Conservation (phyloP, 495 filamentous ascomycete genomes). For the Talaromyces nanjingensis region DNA sequence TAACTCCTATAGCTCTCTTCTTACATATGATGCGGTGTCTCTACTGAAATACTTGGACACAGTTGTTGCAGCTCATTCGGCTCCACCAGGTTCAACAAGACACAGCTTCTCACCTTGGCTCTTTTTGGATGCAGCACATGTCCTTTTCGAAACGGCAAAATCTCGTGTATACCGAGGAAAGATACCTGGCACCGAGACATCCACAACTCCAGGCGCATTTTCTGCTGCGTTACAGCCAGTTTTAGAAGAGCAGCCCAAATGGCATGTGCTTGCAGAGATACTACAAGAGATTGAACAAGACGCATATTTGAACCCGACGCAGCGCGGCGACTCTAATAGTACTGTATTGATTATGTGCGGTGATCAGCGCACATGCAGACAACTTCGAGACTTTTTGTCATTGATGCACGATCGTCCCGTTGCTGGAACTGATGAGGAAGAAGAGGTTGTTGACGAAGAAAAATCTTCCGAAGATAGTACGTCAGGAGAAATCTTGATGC, state of each 20-base stretch:
- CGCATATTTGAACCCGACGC: constrained; percentile 69
- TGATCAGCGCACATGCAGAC: constrained; percentile 79
- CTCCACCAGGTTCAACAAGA: constrained; percentile 77
- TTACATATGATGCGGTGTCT: constrained; percentile 84
- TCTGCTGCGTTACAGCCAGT: constrained; percentile 75
- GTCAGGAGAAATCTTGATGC: constrained; percentile 83
- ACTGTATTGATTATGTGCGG: constrained; percentile 93
- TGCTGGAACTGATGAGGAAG: constrained; percentile 21
- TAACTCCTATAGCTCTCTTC: constrained; percentile 40
- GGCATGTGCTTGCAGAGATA: constrained; percentile 77
- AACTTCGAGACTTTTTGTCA: constrained; percentile 85
- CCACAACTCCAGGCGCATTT: constrained; percentile 32
- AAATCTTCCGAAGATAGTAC: constrained; percentile 39
- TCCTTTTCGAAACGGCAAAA: constrained; percentile 87
- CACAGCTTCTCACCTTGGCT: constrained; percentile 94
- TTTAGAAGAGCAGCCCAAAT: constrained; percentile 91
- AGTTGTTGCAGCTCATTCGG: constrained; percentile 82
- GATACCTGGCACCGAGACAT: constrained; percentile 36
- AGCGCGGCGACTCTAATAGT: constrained; percentile 78
- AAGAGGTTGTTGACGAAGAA: constrained; percentile 31
- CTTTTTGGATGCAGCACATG: constrained; percentile 91
- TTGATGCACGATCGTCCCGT: constrained; percentile 74
- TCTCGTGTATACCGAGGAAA: constrained; percentile 79
- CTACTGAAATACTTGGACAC: constrained; percentile 93
- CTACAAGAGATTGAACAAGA: constrained; percentile 92